phyloP scores from a whole-genome alignment of 345 rosid genomes.

The Eucalyptus cloeziana region DNA sequence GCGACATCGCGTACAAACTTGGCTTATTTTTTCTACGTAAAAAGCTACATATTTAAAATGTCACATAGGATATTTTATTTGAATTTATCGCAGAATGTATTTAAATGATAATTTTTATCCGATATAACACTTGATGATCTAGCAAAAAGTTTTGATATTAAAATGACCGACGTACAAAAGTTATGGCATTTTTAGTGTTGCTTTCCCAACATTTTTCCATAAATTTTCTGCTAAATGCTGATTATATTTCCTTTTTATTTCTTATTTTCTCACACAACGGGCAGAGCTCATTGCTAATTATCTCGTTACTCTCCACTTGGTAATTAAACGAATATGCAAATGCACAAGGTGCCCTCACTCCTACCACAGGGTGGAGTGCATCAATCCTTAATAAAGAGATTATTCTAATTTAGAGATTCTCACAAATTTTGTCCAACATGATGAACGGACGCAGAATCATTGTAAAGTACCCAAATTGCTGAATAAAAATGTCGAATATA shows the following conservation, averaged over 20 bases:
- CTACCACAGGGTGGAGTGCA: neutral
- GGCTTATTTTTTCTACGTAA: neutral
- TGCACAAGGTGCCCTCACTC: neutral
- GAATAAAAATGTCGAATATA: neutral
- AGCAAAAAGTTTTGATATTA: rapidly evolving
- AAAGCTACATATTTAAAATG: neutral
- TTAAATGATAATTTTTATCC: too few species aligned
- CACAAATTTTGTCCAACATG: too few species aligned
- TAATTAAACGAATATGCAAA: neutral
- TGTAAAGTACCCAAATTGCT: neutral
- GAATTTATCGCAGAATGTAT: rapidly evolving
- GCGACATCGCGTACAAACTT: too few species aligned
- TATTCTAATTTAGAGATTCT: too few species aligned
- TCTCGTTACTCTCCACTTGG: neutral
- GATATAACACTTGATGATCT: rapidly evolving
- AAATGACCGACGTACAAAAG: rapidly evolving
- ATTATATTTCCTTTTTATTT: too few species aligned
- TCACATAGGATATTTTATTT: too few species aligned
- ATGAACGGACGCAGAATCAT: too few species aligned
- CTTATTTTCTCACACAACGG: neutral
- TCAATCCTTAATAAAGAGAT: neutral
- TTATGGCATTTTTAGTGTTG: too few species aligned
- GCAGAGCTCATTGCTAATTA: neutral
- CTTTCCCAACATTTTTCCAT: neutral
- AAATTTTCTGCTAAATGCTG: neutral